Conservation (phyloP, 305 asterid species). For the Fraxinus floribunda region DNA sequence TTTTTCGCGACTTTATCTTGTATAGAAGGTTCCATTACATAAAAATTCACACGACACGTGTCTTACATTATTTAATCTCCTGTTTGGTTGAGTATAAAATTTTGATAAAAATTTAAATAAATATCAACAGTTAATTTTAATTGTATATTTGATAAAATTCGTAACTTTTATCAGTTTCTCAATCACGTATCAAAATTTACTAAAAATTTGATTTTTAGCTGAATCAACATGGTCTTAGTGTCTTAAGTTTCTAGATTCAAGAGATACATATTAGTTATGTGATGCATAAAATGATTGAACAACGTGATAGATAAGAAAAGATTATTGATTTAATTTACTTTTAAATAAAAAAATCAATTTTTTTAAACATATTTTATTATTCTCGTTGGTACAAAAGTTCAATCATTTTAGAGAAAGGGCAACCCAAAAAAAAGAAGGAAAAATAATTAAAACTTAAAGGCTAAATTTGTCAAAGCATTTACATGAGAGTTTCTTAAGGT, state of each 20-base stretch:
- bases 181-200: too few relatives aligned
- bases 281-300: neutral
- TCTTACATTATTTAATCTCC: neutral
- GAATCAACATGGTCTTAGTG: neutral
- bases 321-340: neutral
- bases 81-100: too few relatives aligned
- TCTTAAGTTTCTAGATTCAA: neutral
- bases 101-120: neutral
- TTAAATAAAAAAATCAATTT: neutral
- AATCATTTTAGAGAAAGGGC: neutral
- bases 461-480: constrained; percentile 13
- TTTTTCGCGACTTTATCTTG: neutral
- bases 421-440: neutral
- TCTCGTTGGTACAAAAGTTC: neutral
- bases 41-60: neutral
- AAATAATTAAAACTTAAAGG: neutral
- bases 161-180: too few relatives aligned
- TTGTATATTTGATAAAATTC: too few relatives aligned
- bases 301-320: neutral
- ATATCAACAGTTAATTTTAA: neutral
- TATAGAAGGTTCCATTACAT: neutral
- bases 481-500: neutral
- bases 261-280: neutral
- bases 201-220: too few relatives aligned
- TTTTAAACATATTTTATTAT: neutral